A percentile compares a stretch with the other conserved stretches of the same genome.
Conservation (phyloP, 768 basidiomycete genomes). For the Kwoniella mangroviensis region DNA sequence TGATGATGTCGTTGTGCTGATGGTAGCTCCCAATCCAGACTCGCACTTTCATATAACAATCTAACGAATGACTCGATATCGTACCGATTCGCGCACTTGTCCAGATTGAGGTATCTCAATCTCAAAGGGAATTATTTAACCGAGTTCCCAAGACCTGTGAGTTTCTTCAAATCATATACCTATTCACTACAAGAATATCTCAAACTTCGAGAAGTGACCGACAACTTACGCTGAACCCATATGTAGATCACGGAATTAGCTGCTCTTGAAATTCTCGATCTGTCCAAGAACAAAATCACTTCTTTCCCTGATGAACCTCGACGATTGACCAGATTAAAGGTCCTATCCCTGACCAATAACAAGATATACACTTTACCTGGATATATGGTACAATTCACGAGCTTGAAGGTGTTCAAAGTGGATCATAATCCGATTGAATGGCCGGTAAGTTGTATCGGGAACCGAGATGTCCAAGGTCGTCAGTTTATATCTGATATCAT, state of each 20-base stretch:
- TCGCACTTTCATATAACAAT: conserved; percentile 84
- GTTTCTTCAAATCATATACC: conserved; percentile 53
- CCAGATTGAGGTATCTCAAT: conserved; percentile 56
- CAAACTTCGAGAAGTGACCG: background rate
- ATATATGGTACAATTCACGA: conserved; percentile 74
- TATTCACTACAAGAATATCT: too few species aligned
- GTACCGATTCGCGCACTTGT: conserved; percentile 47
- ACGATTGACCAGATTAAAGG: conserved; percentile 76
- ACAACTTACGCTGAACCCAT: background rate
- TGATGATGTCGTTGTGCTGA: background rate
- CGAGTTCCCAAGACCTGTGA: conserved; percentile 82
- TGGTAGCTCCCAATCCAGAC: conserved; percentile 60
- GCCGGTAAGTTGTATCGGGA: conserved; percentile 62
- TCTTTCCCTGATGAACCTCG: conserved; percentile 79
- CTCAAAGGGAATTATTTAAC: conserved; percentile 70
- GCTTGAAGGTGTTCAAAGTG: conserved; percentile 77
- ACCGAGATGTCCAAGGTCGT: too few species aligned
- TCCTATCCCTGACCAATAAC: conserved; percentile 85
- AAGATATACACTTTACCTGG: conserved; percentile 76
- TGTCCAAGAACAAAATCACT: conserved; percentile 89
- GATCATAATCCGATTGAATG: conserved; percentile 94
- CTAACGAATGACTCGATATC: conserved; percentile 65
- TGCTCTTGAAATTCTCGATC: conserved; percentile 88
- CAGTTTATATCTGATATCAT: too few species aligned
- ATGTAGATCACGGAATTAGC: conserved; percentile 78